Base-by-base conservation (phyloP, 2,329 filamentous ascomycete species). In the Lecanoromycetidae sp. region DNA sequence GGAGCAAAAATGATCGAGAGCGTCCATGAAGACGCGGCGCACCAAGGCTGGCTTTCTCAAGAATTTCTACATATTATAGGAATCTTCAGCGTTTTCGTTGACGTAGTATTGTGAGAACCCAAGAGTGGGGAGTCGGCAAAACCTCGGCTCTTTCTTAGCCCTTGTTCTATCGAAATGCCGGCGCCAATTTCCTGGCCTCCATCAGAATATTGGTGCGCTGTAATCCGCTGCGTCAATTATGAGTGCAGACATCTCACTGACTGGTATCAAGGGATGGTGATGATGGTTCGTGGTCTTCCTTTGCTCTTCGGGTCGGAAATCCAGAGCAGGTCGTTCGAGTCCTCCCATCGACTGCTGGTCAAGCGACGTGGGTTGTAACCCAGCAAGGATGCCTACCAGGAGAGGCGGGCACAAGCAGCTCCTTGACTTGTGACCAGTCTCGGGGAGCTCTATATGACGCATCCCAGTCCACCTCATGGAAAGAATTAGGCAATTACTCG, bases 261-360 rank as follows among this genome's bases (percentile, higher is more conserved):
- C n/a, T n/a, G n/a, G n/a, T n/a, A n/a, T n/a, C n/a, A n/a, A 79
- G 76, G 76, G 71, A 75, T 52, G 79, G 79, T 39, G 70, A 75
- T 54, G 81, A 85, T 59, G 82, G 82, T 8, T 72, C 72, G 52
- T 88, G 84, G 84, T 86, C 82, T 13, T 76, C 80, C 5, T 77
- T 85, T 54, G 70, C 68, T 10, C 68, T 87, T 50, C 74, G 66
- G 56, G 69, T 74, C 17, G 79, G 78, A 42, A 66, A 63, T 6
- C 74, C 76, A 12, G 60, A 62, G 20, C 72, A 77, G 57, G 63
- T 66, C 46, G 66, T 78, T 27, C 72, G 75, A 54, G 70, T 79
- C 42, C 66, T 76, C 10, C 70, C 80, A 43, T 85, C 80, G 57
- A 87, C 82, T 5, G 72, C 75, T 10, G 70, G 80, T 34, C 84